Evolutionary conservation across 2,329 filamentous ascomycete species (phyloP), one percentile per base, ranked within the genome.

Genomic region (Stylonectria norvegica): DNA sequence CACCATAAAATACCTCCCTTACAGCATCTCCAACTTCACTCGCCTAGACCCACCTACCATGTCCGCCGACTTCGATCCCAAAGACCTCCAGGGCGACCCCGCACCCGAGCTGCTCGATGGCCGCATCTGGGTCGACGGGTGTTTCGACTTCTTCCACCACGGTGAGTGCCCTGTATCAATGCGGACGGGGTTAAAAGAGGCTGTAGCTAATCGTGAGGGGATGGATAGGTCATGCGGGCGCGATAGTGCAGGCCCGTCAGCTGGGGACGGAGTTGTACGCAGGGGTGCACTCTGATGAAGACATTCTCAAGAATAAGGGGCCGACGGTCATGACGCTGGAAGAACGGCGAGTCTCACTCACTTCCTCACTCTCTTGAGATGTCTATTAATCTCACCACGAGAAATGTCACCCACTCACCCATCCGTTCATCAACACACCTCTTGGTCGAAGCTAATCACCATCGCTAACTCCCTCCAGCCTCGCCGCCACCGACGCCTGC

Each of bases 81-180:
- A 48, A 18, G 58, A 56, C 25, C 58, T 60, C 19, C 53, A 59
- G 29, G 73, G 73, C 43, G 66, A 73, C 31, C 68, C 76, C 32
- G 75, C 73, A 38, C 70, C 73, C 23, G 72, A 76, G 62, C 67
- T 81, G 7, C 66, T 78, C 22, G 77, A 81, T 19, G 81, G 86
- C 56, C 83, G 91, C 52, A 87, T 98, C 58, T 98, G 94, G 94
- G 86, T 98, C 18, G 93, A 98, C 64, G 93, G 93, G 48, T 98
- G 93, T 75, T 98, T 96, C 71, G 93, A 98, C 72, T 98, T 98
- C 69, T 94, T 90, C 69, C 93, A 98, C 65, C 93, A 97, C 64
- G 93, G 87, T 89, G 66, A 52, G 70, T 55, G n/a, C n/a, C n/a
- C n/a, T n/a, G n/a, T n/a, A n/a, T n/a, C n/a, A n/a, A n/a, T n/a